Base-by-base conservation (phyloP, 306 rosid genomes). In the Astragalus membranaceus region DNA sequence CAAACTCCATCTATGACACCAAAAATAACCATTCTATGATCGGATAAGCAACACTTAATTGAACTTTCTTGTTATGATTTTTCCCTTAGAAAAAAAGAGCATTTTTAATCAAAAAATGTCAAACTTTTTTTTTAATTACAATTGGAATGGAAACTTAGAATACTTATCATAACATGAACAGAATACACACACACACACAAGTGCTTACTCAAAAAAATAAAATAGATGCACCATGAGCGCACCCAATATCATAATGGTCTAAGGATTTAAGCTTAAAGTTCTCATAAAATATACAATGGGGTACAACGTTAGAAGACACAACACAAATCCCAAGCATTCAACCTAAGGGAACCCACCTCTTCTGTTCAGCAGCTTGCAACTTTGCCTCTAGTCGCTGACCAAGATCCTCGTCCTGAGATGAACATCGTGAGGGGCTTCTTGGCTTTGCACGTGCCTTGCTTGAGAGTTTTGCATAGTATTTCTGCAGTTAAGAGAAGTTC, bases 361-460 rank as follows among this genome's bases (percentile, higher is more conserved):
- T 94, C 84, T 83, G 93, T 67, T 89, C 92, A 61, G 98, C 97
- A 57, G 96, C 98, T 78, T 84, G 90, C 74, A 94, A 87, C 78
- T 88, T 94, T n/a, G 96, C 97, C 72, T 88, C 92, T 3, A 91
- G 88, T 49, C 97, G 88, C 88, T 87, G 94, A 14, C 83, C 95
- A 62, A 79, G 95, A 80, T 90, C 91, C 59, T 90, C 95, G 58
- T 86, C 96, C 20, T 81, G 80, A 20, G 88, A 85, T 42, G 91
- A 89, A 77, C 86, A 87, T 48, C 82, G 79, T 6, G 87, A 75
- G 11, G 91, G 92, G 78, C 88, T 94, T 80, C 90, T 89, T 6
- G 89, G 92, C 80, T 93, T 93, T 10, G 90, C 74, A 41, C 98
- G 85, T 42, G 99, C 97, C 88, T 88, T 94, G 83, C 82, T 89